Evolutionary conservation across 371 early-diverging fungal genomes (phyloP).

Genomic region (Globomyces sp.): DNA sequence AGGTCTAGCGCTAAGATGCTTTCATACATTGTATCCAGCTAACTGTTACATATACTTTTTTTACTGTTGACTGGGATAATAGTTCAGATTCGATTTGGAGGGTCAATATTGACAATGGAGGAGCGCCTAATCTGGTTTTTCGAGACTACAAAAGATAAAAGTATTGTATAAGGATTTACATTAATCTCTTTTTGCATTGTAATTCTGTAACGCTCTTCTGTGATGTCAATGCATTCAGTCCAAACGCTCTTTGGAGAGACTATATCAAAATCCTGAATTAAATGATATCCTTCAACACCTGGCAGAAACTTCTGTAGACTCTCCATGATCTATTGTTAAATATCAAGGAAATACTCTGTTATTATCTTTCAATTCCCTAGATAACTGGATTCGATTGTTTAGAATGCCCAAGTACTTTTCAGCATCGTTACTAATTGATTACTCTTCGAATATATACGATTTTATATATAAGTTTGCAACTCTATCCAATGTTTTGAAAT

Average conservation of each 20-base stretch:
- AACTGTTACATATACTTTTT: not conserved
- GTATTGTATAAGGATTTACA: slow-evolving; percentile 22
- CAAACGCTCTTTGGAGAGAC: slow-evolving; percentile 37
- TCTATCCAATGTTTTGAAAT: slow-evolving; percentile 29
- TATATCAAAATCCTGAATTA: slow-evolving; percentile 30
- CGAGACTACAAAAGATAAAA: slow-evolving; percentile 23
- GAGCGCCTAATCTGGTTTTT: slow-evolving; percentile 68
- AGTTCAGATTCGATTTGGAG: not conserved
- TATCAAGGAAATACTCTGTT: slow-evolving; percentile 24
- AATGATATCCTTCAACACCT: slow-evolving; percentile 46
- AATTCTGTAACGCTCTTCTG: slow-evolving; percentile 58
- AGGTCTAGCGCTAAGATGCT: slow-evolving; percentile 7
- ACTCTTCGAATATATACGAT: not conserved
- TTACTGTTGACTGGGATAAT: slow-evolving; percentile 11
- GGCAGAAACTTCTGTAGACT: slow-evolving; percentile 52
- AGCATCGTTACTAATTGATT: slow-evolving; percentile 16
- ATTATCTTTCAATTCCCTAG: slow-evolving; percentile 38
- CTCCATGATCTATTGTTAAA: too few relatives aligned
- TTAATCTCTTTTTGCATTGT: slow-evolving; percentile 62
- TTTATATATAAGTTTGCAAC: too few relatives aligned
- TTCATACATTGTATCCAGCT: slow-evolving; percentile 9
- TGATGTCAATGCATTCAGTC: slow-evolving; percentile 52
- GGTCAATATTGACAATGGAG: slow-evolving; percentile 45
- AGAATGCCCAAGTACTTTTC: not conserved
- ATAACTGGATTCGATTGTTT: slow-evolving; percentile 2